These are phyloP conservation scores for Monilinia aucupariae DNA, from an alignment of 2,329 filamentous ascomycete species.

Conservation along the genomic window DNA sequence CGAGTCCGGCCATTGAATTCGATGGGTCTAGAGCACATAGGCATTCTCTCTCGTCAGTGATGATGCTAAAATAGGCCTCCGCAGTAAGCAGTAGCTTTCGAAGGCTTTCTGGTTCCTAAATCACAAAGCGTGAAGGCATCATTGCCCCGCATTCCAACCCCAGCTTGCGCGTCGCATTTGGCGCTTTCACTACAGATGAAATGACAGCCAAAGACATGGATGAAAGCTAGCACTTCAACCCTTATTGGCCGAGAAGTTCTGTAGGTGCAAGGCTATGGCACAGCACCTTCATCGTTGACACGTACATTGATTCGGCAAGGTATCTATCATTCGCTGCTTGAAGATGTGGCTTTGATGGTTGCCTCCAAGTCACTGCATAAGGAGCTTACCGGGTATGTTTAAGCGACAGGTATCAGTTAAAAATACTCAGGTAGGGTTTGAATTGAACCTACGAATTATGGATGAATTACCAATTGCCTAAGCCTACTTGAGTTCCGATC, in stretches of 20 bases:
- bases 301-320: background rate
- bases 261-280: background rate
- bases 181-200: background rate
- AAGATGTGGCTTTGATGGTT: background rate
- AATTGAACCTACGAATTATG: background rate
- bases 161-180: slow-evolving; percentile 12
- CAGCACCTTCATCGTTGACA: slow-evolving; percentile 6
- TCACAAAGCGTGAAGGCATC: background rate
- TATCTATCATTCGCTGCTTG: background rate
- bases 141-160: slow-evolving; percentile 16
- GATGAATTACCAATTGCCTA: background rate
- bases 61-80: background rate
- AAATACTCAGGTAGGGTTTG: background rate
- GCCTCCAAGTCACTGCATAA: background rate
- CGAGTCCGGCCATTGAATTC: background rate
- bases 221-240: background rate
- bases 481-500: background rate
- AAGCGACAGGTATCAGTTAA: slow-evolving; percentile 6
- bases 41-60: background rate
- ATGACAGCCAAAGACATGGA: slow-evolving; percentile 10
- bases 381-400: slow-evolving; percentile 10
- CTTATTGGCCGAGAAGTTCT: background rate
- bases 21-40: background rate
- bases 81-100: background rate
- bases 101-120: background rate